Percentiles rank a stretch among this genome's conserved stretches.
These are phyloP conservation scores for Proliferodiscus dingleyae DNA, from an alignment of 2,329 filamentous ascomycete genomes.

Conservation along the genomic window DNA sequence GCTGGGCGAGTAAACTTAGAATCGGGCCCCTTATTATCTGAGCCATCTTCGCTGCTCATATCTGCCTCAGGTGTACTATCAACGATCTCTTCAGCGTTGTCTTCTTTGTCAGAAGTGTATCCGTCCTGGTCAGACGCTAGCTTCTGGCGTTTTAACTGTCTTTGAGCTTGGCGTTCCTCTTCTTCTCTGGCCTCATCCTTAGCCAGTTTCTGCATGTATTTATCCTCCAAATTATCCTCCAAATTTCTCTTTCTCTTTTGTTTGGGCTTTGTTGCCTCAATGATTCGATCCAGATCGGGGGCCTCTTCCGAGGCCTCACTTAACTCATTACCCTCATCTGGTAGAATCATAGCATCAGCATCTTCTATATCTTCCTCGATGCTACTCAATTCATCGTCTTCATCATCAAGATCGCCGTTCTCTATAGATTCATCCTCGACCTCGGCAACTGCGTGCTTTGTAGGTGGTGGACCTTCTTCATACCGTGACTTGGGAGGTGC, in stretches of 20 bases:
- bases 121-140: slow-evolving; percentile 36
- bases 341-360: slow-evolving; percentile 26
- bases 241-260: slow-evolving; percentile 61
- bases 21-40: slow-evolving; percentile 30
- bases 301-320: slow-evolving; percentile 35
- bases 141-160: slow-evolving; percentile 50
- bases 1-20: slow-evolving; percentile 38
- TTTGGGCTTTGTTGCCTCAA: slow-evolving; percentile 36
- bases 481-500: slow-evolving; percentile 30
- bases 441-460: slow-evolving; percentile 22
- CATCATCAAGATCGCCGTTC: slow-evolving; percentile 34
- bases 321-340: slow-evolving; percentile 26
- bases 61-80: slow-evolving; percentile 24
- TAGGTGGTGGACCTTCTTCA: slow-evolving; percentile 31
- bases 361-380: slow-evolving; percentile 33
- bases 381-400: slow-evolving; percentile 34
- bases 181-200: slow-evolving; percentile 55
- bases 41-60: slow-evolving; percentile 24
- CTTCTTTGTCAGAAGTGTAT: slow-evolving; percentile 29
- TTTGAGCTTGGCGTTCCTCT: slow-evolving; percentile 37
- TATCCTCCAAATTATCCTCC: slow-evolving; percentile 64
- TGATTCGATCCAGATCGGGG: slow-evolving; percentile 37
- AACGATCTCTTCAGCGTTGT: slow-evolving; percentile 30
- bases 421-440: slow-evolving; percentile 33
- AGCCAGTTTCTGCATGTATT: slow-evolving; percentile 63